Percentiles rank a stretch among this genome's conserved stretches.
Conservation (phyloP, 257 asterid genomes). For the Cinchona pubescens region DNA sequence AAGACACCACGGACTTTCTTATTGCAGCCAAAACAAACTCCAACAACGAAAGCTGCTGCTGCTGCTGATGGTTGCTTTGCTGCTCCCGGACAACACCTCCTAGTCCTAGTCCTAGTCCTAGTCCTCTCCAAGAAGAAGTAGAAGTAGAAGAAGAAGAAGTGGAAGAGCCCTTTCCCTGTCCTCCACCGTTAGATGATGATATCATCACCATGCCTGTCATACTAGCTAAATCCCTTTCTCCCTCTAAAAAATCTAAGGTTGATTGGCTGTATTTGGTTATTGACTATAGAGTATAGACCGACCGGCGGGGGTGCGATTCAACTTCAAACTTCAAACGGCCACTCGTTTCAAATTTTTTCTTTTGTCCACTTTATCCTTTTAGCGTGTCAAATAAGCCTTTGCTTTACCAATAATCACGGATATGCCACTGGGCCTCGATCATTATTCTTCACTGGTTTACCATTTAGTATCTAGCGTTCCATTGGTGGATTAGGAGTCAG, state of each 20-base stretch:
- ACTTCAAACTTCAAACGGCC: constrained; percentile 60
- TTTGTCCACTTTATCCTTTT: neutral
- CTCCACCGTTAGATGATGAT: constrained; percentile 53
- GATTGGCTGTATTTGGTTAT: constrained; percentile 6
- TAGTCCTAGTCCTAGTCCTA: too few species aligned
- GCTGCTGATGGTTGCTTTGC: constrained; percentile 43
- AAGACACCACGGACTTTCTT: constrained; percentile 86
- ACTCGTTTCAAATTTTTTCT: constrained; percentile 52
- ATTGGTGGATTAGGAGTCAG: too few species aligned
- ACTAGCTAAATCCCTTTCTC: neutral
- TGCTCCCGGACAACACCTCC: constrained; percentile 28
- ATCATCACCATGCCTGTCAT: constrained; percentile 77
- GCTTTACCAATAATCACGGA: neutral
- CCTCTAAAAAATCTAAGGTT: too few species aligned
- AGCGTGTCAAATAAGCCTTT: constrained; percentile 1
- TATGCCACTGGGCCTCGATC: constrained; percentile 2
- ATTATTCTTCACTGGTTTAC: too few species aligned
- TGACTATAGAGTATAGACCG: too few species aligned
- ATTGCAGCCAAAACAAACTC: constrained; percentile 71
- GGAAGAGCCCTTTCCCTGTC: constrained; percentile 16
- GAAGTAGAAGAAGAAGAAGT: neutral
- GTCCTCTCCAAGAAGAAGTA: neutral
- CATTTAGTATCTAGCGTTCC: too few species aligned
- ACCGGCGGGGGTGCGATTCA: too few species aligned
- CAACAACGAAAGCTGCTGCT: constrained; percentile 62